phyloP scores from a whole-genome alignment of 176 grass and related monocot genomes.

The Oryza punctata region DNA sequence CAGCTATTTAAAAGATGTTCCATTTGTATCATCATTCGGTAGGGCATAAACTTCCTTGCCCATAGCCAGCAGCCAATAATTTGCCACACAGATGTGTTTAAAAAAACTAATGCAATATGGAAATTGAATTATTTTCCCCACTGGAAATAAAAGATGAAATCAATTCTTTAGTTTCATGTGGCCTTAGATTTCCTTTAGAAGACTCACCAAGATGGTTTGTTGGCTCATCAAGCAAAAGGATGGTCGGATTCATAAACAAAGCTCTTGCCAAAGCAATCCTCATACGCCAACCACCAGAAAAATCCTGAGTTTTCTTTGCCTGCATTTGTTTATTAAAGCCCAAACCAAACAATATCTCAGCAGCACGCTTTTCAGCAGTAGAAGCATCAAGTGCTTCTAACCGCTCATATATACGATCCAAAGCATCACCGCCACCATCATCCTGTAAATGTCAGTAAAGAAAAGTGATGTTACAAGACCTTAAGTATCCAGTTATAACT shows the following conservation, averaged over 20 bases:
- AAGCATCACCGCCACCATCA: conserved; percentile 74
- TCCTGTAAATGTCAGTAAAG: conserved; percentile 45
- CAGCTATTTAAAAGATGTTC: neutral
- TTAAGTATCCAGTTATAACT: neutral
- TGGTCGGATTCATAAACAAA: conserved; percentile 98
- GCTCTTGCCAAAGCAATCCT: conserved; percentile 96
- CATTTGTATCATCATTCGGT: neutral
- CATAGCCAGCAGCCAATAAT: neutral
- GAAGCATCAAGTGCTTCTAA: conserved; percentile 78
- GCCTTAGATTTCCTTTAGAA: neutral
- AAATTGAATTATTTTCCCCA: neutral
- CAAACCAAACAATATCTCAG: conserved; percentile 89
- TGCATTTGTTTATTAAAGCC: conserved; percentile 94
- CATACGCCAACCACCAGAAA: conserved; percentile 99
- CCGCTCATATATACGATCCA: conserved; percentile 79
- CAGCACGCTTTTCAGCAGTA: conserved; percentile 82
- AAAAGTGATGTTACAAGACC: neutral
- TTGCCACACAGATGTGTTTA: neutral
- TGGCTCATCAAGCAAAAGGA: conserved; percentile 95
- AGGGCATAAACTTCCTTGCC: neutral
- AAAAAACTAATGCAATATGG: neutral
- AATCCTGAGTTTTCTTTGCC: conserved; percentile 81
- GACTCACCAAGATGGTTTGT: conserved; percentile 95
- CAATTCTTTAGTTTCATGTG: neutral
- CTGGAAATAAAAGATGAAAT: neutral